Base-by-base conservation (phyloP, 2,329 filamentous ascomycete genomes). In the Colletotrichum agaves region DNA sequence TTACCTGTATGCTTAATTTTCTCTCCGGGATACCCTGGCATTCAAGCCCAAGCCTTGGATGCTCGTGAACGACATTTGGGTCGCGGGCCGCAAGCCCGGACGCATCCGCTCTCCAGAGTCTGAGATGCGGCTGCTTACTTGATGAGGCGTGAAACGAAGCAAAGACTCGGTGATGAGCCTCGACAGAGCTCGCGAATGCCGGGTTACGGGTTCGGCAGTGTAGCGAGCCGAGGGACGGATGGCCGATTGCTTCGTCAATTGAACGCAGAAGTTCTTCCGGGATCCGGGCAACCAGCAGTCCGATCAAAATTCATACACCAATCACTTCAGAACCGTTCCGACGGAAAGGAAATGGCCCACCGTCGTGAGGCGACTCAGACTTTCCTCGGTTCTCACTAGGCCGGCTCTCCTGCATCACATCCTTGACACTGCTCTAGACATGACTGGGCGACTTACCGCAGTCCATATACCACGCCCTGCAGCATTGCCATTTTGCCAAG, bases 401-500 rank as follows among this genome's bases (percentile, higher is more conserved):
- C 44, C 50, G 59, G 63, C 11, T 33, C 6, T 3, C 13, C 35
- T 67, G 63, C 50, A 21, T 62, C 35, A 37, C 12, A 58, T 57
- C 49, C 59, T 67, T 57, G 59, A 59, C 59, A 37, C 27, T 1
- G 15, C 7, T 35, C 37, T 31, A 15, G 44, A 57, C 5, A n/a
- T 57, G 17, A 46, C 35, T 57, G 52, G 63, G 50, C 58, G 35
- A 52, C 33, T 31, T 31, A 59, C 50, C 50, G 35, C 13, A 17
- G 8, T 43, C 50, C 59, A 52, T 57, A 62, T 57, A 31, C 43
- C 43, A 27, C n/a, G 27, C 19, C 33, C 50, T 62, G 56, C 63
- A 55, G 58, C 63, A 63, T 66, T 49, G 63, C 63, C 63, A 62
- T 66, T 49, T 62, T 56, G 63, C 63, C 63, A 66, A 66, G 63